Percentiles rank a stretch among this genome's conserved stretches.
Evolutionary conservation across 169 alveolate species (phyloP).

Genomic region (Plasmodium gallinaceum): DNA sequence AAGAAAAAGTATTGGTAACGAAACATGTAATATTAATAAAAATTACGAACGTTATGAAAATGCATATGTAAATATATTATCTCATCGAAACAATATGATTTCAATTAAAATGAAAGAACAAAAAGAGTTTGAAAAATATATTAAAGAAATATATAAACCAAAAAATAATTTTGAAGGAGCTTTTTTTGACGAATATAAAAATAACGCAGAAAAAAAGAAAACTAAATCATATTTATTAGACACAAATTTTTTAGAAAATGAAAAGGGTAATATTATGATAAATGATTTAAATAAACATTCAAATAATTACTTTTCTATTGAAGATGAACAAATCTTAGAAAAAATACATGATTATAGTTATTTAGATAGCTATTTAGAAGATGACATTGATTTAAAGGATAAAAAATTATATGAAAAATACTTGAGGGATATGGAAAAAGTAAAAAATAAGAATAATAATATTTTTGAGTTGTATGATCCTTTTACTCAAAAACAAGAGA

Average conservation of each 20-base stretch:
- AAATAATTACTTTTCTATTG: neutral
- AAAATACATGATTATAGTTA: conserved; percentile 12
- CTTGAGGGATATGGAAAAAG: neutral
- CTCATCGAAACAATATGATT: conserved; percentile 34
- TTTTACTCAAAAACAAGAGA: neutral
- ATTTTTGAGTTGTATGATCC: conserved; percentile 10
- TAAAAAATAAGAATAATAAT: neutral
- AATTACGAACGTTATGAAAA: conserved; percentile 23
- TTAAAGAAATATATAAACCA: conserved; percentile 49
- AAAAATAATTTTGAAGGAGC: conserved; percentile 77
- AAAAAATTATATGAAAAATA: neutral
- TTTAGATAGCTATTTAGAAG: conserved; percentile 33
- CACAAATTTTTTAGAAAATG: neutral
- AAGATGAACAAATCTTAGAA: neutral
- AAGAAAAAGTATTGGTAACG: conserved; percentile 18
- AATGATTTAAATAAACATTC: neutral
- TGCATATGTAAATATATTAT: conserved; percentile 48
- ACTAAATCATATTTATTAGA: neutral
- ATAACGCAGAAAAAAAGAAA: conserved; percentile 16
- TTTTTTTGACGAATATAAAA: conserved; percentile 34
- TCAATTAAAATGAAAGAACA: conserved; percentile 57
- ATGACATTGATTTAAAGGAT: neutral
- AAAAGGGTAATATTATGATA: neutral
- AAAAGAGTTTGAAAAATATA: conserved; percentile 38
- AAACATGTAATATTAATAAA: neutral